Conservation (phyloP, 2,329 filamentous ascomycete species). For the Colletotrichum neosansevieriae region DNA sequence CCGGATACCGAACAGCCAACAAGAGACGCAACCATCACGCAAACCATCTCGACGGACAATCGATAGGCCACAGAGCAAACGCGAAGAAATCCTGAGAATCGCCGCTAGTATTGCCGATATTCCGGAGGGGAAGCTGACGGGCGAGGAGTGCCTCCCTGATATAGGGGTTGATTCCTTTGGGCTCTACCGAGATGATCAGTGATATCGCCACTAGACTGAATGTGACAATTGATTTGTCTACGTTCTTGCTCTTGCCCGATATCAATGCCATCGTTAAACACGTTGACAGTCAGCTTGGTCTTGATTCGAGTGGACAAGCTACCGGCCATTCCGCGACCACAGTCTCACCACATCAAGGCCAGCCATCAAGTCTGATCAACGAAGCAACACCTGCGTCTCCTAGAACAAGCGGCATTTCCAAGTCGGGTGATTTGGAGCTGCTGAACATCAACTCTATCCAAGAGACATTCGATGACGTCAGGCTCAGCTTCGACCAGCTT, state of each 20-base stretch:
- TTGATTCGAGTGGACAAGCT: neutral
- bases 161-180: constrained; percentile 15
- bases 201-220: neutral
- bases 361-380: no score
- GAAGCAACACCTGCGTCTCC: no score
- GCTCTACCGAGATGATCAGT: constrained; percentile 10
- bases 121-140: neutral
- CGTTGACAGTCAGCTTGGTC: constrained; percentile 12
- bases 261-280: constrained; percentile 9
- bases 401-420: neutral
- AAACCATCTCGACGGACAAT: neutral
- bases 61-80: neutral
- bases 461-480: neutral
- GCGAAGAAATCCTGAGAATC: neutral
- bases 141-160: neutral
- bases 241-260: neutral
- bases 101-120: constrained; percentile 12
- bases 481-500: constrained; percentile 25
- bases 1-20: no score
- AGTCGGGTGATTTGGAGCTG: neutral
- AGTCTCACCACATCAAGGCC: no score
- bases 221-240: constrained; percentile 10
- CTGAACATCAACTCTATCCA: neutral
- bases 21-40: neutral
- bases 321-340: no score